These are phyloP conservation scores for Fusarium sp. DNA, from an alignment of 2,329 filamentous ascomycete genomes.

Conservation along the genomic window DNA sequence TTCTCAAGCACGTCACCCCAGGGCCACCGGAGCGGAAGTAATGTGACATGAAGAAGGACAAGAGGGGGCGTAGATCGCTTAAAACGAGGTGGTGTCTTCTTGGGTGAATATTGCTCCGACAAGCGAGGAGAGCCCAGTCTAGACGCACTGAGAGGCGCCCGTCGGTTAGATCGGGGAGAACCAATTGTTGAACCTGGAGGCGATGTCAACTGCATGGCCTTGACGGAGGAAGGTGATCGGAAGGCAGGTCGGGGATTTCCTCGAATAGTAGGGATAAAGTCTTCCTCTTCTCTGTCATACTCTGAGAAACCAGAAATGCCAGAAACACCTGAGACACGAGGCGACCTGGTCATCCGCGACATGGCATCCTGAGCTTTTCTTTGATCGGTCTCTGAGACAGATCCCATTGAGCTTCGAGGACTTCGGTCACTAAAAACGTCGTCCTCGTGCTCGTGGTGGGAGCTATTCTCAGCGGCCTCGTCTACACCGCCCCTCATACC, in stretches of 20 bases:
- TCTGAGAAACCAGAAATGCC: conserved; percentile 67
- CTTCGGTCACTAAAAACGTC: conserved; percentile 72
- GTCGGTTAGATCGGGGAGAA: conserved; percentile 69
- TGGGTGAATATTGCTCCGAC: conserved; percentile 67
- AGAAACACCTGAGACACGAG: conserved; percentile 65
- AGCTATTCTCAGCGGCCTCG: conserved; percentile 60
- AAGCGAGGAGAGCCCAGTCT: conserved; percentile 67
- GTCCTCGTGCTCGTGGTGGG: conserved; percentile 66
- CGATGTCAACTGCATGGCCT: conserved; percentile 79
- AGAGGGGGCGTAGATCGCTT: conserved; percentile 73
- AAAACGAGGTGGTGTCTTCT: conserved; percentile 71
- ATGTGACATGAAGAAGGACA: conserved; percentile 81
- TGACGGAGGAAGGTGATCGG: conserved; percentile 76
- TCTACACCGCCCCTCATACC: conserved; percentile 41
- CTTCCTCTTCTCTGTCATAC: conserved; percentile 60
- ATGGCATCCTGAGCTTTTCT: conserved; percentile 52
- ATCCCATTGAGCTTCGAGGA: conserved; percentile 69
- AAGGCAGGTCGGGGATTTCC: conserved; percentile 74
- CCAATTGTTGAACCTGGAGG: conserved; percentile 69
- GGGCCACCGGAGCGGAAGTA: conserved; percentile 76
- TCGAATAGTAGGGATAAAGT: conserved; percentile 68
- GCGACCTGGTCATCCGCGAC: conserved; percentile 53
- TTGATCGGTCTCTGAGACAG: conserved; percentile 57
- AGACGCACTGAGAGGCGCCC: conserved; percentile 63
- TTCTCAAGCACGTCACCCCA: conserved; percentile 70